Evolutionary conservation across 2,329 filamentous ascomycete species (phyloP), one percentile per base, ranked within the genome.

Genomic region (Diatrype stigma): DNA sequence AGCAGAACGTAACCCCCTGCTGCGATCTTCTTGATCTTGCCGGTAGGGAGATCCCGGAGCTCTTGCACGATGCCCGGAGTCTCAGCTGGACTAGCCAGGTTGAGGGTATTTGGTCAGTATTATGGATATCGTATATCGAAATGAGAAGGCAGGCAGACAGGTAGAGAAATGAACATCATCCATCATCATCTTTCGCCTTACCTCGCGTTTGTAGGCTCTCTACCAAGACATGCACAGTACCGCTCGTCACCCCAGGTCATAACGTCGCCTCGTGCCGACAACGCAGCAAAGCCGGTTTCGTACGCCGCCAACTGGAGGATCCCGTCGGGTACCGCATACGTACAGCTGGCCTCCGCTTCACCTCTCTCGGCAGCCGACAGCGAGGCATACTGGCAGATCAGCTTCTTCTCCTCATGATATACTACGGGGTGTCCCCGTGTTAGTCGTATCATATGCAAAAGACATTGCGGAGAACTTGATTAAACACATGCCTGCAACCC

Each of bases 171-270:
- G 10, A 30, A 6, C 26, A 30, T 30, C 26, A 30, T 30, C 26
- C 10, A 30, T 30, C 6, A 5, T 6, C 26, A 10, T 10, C 26
- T 30, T 28, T 16, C 19, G 19, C 28, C 50, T 54, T 59, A 77
- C 70, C 60, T 68, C 5, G 69, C 63, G 3, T 63, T 57, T 6
- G 68, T 65, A 4, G 73, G 61, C 2, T 75, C 68, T 17, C 84
- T 75, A 5, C 79, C 83, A 1, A 88, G 75, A 50, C 79, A 81
- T 34, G 74, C 69, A 26, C 70, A 66, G 57, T 81, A 85, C 16
- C 85, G 77, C 45, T 74, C 67, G 57, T 88, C 84, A 7, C 85
- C 85, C 63, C 76, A 72, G 0, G 77, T 79, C 55, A 70, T 74
- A 23, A 82, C 76, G 2, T 65, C 61, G n/a, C 73, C 75, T 11